Conservation (phyloP, 2,329 filamentous ascomycete genomes). For the Colletotrichum horii region DNA sequence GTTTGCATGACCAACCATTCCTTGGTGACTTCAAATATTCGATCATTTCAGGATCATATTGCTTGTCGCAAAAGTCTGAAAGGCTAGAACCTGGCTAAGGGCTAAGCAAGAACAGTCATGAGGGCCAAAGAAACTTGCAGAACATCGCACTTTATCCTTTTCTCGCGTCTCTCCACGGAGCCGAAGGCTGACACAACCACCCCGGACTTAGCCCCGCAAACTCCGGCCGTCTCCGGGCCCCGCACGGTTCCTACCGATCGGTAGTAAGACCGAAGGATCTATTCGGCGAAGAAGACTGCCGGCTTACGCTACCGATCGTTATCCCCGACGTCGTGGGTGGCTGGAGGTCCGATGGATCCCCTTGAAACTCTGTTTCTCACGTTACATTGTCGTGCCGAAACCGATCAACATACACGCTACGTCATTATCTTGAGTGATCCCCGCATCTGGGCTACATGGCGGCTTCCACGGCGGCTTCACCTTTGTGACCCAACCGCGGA, state of each 20-base stretch:
- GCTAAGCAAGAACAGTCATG: not conserved
- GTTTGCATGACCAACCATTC: not conserved
- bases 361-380: not conserved
- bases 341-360: not conserved
- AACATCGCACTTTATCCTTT: not conserved
- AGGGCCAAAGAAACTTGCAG: not conserved
- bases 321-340: not conserved
- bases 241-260: not conserved
- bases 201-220: conserved; percentile 4
- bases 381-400: not conserved
- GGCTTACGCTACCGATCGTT: not conserved
- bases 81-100: not conserved
- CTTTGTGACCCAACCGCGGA: not conserved
- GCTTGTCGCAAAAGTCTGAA: not conserved
- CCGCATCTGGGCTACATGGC: not conserved
- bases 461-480: not conserved
- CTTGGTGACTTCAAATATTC: not conserved
- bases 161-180: not conserved
- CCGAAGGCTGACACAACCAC: not conserved
- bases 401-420: not conserved
- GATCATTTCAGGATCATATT: not conserved
- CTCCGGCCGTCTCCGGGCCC: not conserved
- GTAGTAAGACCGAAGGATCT: not conserved
- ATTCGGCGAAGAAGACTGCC: not conserved
- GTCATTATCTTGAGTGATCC: not conserved